phyloP scores from a whole-genome alignment of 345 rosid genomes.

The Atalantia buxifolia region DNA sequence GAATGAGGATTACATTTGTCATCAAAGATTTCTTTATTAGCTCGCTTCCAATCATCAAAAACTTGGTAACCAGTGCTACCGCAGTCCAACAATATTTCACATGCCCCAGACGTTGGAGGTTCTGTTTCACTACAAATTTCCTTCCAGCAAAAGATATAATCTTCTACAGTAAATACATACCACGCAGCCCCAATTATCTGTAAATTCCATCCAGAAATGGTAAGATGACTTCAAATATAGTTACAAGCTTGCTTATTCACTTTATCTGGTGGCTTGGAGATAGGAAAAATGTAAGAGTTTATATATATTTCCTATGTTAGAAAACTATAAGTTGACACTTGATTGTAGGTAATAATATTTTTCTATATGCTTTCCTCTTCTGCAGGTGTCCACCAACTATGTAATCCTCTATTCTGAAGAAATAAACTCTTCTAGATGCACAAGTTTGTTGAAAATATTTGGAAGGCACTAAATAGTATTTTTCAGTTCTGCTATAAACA shows the following conservation, averaged over 20 bases:
- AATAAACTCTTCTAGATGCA: not conserved
- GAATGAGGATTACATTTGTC: constrained; percentile 36
- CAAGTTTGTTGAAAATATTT: not conserved
- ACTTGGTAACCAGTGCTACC: constrained; percentile 45
- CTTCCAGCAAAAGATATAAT: constrained; percentile 70
- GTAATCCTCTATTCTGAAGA: no score
- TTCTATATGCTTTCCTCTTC: no score
- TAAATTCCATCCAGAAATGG: constrained; percentile 1
- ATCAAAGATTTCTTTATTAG: constrained; percentile 40
- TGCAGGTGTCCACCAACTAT: no score
- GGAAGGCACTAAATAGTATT: not conserved
- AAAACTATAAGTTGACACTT: no score
- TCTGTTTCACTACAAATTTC: constrained; percentile 36
- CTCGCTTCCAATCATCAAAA: constrained; percentile 48
- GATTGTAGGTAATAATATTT: no score
- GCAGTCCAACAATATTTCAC: constrained; percentile 61
- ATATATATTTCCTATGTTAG: no score
- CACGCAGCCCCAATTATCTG: constrained; percentile 85
- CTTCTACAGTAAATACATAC: constrained; percentile 78
- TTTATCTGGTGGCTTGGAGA: no score
- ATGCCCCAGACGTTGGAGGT: constrained; percentile 23
- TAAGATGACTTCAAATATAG: not conserved
- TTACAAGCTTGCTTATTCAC: not conserved
- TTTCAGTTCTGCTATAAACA: not conserved
- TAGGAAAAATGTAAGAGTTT: no score